Base-by-base conservation (phyloP, 2,329 filamentous ascomycete species). In the Thermoascus crustaceus region DNA sequence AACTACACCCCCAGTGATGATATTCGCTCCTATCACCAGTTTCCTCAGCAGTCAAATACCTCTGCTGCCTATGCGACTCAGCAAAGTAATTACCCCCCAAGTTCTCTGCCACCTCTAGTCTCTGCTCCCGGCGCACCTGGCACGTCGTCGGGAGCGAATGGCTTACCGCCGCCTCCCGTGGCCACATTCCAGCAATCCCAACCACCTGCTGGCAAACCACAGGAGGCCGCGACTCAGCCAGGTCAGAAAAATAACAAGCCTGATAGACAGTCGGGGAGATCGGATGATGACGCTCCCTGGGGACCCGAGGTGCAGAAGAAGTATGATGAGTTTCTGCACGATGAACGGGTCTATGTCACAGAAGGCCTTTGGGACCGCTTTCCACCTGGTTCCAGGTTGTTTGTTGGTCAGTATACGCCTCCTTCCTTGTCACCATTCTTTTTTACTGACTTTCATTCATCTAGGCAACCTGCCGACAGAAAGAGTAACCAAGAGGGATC, bases 381-480 rank as follows among this genome's bases (percentile, higher is more conserved):
- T 41, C 66, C 68, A 3, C 46, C 56, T 10, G 67, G 66, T 1
- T 71, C 68, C 7, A 53, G 68, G 38, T 44, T 71, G 18, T 71
- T 71, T 52, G 64, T 71, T 39, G 68, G 68, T 66, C 33, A 50
- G 64, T 60, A 36, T 41, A 19, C 14, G 19, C 17, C 17, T 22
- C 17, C 11, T 35, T 23, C 14, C 5, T 16, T 19, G n/a, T 25
- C 11, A 34, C 8, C 21, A 23, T 21, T 22, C 19, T 21, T 26
- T 5, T 21, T 14, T 24, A 20, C 30, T 20, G 24, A 20, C 34
- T 17, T 11, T 22, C 22, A 24, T 7, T 7, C 7, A 36, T 57
- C 36, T 54, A 85, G 87, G 88, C 36, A 98, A 96, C 55, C 72
- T 98, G 7, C 88, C 87, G 2, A 89, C 84, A 35, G 89, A 96